Percentiles rank a stretch among this genome's conserved stretches.
Evolutionary conservation across 2,329 filamentous ascomycete species (phyloP).

Genomic region (Metarhizium rileyi): DNA sequence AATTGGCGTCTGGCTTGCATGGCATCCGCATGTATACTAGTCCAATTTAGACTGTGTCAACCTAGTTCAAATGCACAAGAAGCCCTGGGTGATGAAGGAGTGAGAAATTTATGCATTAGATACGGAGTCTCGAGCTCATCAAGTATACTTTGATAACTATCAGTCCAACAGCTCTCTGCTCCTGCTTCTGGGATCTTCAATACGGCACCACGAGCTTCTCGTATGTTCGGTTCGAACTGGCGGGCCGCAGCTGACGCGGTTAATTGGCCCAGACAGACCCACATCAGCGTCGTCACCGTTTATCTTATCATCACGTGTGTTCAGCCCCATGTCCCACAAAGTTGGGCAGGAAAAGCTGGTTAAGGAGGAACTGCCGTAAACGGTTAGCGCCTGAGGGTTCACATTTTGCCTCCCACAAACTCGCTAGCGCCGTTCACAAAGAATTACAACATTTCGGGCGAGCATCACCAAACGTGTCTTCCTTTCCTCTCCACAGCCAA

Average conservation of each 20-base stretch:
- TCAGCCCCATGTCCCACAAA: constrained; percentile 22
- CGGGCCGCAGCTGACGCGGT: not conserved
- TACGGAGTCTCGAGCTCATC: not conserved
- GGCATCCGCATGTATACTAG: constrained; percentile 7
- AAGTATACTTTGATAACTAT: constrained; percentile 9
- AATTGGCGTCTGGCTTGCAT: constrained; percentile 35
- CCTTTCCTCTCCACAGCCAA: constrained; percentile 25
- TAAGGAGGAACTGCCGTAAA: constrained; percentile 15
- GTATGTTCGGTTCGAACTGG: constrained; percentile 24
- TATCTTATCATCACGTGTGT: constrained; percentile 29
- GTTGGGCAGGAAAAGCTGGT: constrained; percentile 8
- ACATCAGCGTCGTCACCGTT: not conserved
- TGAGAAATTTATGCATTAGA: not conserved
- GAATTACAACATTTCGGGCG: constrained; percentile 31
- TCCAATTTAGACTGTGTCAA: not conserved
- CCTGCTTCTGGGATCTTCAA: constrained; percentile 3
- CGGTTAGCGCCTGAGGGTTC: constrained; percentile 31
- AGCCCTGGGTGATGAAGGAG: not conserved
- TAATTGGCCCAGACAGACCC: not conserved
- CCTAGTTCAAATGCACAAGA: not conserved
- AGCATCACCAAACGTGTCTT: constrained; percentile 28
- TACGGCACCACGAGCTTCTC: constrained; percentile 26
- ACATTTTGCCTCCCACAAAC: constrained; percentile 35
- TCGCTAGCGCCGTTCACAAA: constrained; percentile 32
- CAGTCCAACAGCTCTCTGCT: not conserved